Percentiles rank a stretch among this genome's conserved stretches.
Evolutionary conservation across 495 filamentous ascomycete genomes (phyloP).

Genomic region (Xylaria flabelliformis): DNA sequence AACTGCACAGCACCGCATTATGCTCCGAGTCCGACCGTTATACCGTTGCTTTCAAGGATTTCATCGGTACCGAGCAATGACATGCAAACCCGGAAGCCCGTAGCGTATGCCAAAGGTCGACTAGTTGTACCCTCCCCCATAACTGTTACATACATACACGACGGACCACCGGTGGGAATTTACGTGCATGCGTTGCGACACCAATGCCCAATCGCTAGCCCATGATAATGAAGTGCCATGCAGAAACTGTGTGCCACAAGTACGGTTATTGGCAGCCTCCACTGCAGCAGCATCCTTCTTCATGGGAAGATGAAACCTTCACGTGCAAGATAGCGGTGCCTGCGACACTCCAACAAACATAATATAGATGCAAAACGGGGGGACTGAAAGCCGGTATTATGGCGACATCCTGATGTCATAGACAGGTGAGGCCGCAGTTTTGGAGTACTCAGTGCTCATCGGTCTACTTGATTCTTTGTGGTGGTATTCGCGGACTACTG

Average conservation of each 20-base stretch:
- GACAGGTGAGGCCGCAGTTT: neutral
- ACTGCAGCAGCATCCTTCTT: conserved; percentile 6
- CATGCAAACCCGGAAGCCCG: neutral
- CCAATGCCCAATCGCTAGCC: conserved; percentile 13
- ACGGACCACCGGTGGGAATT: conserved; percentile 21
- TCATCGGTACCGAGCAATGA: conserved; percentile 4
- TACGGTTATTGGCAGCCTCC: neutral
- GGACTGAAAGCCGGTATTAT: neutral
- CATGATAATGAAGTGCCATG: conserved; percentile 20
- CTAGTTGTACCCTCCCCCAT: neutral
- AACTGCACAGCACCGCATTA: neutral
- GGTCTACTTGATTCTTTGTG: neutral
- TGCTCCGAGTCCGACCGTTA: neutral
- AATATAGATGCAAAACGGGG: neutral
- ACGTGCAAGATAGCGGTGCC: conserved; percentile 9
- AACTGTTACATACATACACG: neutral
- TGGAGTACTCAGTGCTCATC: neutral
- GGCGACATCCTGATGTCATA: neutral
- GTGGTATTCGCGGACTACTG: neutral
- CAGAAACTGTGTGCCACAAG: conserved; percentile 14
- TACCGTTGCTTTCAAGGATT: conserved; percentile 1
- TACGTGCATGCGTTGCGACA: conserved; percentile 16
- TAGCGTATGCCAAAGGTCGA: neutral
- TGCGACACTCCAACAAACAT: neutral
- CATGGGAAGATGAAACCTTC: neutral